Evolutionary conservation across 2,329 filamentous ascomycete species (phyloP).

Genomic region (Aspergillus thermomutatus): DNA sequence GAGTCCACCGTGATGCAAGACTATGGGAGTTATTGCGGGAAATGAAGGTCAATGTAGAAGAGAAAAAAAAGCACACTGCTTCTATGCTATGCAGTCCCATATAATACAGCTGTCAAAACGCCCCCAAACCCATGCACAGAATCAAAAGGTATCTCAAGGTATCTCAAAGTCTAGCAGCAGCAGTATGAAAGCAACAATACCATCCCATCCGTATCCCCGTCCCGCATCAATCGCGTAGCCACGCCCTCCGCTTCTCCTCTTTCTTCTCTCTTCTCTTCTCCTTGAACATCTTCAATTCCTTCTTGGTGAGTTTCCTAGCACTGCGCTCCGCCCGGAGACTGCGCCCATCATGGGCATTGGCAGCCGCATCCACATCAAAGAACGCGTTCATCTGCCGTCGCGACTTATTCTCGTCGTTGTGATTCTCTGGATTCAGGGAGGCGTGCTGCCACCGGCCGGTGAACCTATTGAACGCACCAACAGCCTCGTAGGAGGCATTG

Average conservation of each 20-base stretch:
- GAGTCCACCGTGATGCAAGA: not conserved
- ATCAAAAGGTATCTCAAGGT: constrained; percentile 15
- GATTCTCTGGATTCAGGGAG: constrained; percentile 67
- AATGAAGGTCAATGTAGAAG: not conserved
- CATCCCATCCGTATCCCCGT: constrained; percentile 2
- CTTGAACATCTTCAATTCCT: constrained; percentile 86
- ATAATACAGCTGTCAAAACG: constrained; percentile 9
- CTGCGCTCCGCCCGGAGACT: constrained; percentile 89
- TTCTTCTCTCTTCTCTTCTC: constrained; percentile 86
- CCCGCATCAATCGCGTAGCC: constrained; percentile 70
- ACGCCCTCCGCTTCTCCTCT: constrained; percentile 89
- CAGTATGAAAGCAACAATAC: constrained; percentile 6
- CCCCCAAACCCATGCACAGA: constrained; percentile 8
- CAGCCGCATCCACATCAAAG: constrained; percentile 93
- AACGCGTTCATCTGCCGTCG: constrained; percentile 86
- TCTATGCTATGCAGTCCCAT: constrained; percentile 7
- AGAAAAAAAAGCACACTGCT: not conserved
- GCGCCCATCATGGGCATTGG: constrained; percentile 83
- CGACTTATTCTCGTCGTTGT: constrained; percentile 85
- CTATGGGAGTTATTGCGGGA: not conserved
- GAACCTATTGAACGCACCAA: constrained; percentile 84
- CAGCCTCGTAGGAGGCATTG: constrained; percentile 58
- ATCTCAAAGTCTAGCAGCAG: constrained; percentile 1
- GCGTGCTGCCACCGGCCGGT: constrained; percentile 76
- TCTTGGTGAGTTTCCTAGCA: constrained; percentile 76